Evolutionary conservation across 164 flowering plant genomes (phyloP), one percentile per base, ranked within the genome.

Genomic region (Platanus orientalis): DNA sequence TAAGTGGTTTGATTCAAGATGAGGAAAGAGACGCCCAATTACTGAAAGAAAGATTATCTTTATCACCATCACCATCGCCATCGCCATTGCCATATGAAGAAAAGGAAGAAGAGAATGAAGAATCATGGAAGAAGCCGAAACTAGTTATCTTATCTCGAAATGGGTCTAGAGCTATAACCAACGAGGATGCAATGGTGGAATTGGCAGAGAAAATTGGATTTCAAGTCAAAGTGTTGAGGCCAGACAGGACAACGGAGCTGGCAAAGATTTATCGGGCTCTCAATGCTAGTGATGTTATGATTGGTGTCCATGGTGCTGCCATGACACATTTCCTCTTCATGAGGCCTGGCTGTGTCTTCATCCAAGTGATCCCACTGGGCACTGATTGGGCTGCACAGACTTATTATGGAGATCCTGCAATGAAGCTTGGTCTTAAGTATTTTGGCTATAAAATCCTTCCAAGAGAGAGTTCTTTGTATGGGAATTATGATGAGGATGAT

Each of bases 261-360:
- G 97, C 96, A 10, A 93, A 73, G 73, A 78, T 81, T 12, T 93
- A 89, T 51, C 58, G 84, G n/a, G 81, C 27, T 6, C 80, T 93
- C 13, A 93, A 91, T 63, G 71, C 85, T n/a, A 84, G 96, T 53
- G 86, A 90, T 63, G 89, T 70, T 4, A 79, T 93, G 97, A 28
- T 93, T n/a, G 98, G 98, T 24, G 97, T 90, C 23, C 98, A 93
- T 69, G 97, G 97, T 19, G 98, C 98, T 4, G 97, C 98, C 56
- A 85, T 93, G 98, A 90, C 97, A 13, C 97, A 93, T 75, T 80
- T 89, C 58, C 73, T 93, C 11, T 93, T 90, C 71, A 72, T 89
- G 85, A 86, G 61, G 63, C 98, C 98, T 16, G 82, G 84, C 3
- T 61, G 81, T 30, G 86, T 80, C 27, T 84, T 90, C 60, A 82